phyloP scores from a whole-genome alignment of 2,329 filamentous ascomycete genomes.

The Penicillium sp. region DNA sequence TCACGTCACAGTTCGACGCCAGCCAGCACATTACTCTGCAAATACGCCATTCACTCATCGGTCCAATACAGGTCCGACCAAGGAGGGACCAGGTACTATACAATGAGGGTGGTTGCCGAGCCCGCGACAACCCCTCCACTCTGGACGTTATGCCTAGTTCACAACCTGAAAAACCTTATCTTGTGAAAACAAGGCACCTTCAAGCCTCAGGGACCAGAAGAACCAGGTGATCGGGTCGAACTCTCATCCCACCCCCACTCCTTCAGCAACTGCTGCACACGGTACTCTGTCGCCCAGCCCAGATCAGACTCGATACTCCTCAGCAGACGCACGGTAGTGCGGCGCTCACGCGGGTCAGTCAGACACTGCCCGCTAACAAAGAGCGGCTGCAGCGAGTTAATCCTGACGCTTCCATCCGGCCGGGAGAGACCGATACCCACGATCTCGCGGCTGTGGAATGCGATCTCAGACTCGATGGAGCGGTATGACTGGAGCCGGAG shows the following conservation, averaged over 20 bases:
- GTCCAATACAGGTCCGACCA: not conserved
- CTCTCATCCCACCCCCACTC: conserved; percentile 42
- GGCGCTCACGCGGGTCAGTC: conserved; percentile 54
- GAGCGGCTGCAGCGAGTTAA: conserved; percentile 61
- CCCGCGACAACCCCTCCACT: not conserved
- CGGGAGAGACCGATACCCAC: conserved; percentile 60
- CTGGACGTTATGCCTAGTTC: not conserved
- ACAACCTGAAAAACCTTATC: not conserved
- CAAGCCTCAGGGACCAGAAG: conserved; percentile 9
- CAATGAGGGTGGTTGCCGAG: not conserved
- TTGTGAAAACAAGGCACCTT: not conserved
- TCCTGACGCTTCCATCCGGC: conserved; percentile 58
- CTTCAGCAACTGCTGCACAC: conserved; percentile 53
- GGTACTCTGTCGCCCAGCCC: conserved; percentile 64
- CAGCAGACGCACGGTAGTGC: conserved; percentile 56
- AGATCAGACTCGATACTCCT: conserved; percentile 62
- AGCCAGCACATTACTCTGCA: not conserved
- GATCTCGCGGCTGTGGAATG: conserved; percentile 61
- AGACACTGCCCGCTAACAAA: conserved; percentile 64
- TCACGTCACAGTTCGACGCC: not conserved
- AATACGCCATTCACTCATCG: not conserved
- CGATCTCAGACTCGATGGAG: conserved; percentile 56
- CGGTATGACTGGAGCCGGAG: conserved; percentile 59
- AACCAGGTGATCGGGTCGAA: conserved; percentile 9
- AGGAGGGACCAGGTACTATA: not conserved